These are phyloP conservation scores for Conticribra weissflogii DNA, from an alignment of 108 stramenopile genomes.

Conservation along the genomic window DNA sequence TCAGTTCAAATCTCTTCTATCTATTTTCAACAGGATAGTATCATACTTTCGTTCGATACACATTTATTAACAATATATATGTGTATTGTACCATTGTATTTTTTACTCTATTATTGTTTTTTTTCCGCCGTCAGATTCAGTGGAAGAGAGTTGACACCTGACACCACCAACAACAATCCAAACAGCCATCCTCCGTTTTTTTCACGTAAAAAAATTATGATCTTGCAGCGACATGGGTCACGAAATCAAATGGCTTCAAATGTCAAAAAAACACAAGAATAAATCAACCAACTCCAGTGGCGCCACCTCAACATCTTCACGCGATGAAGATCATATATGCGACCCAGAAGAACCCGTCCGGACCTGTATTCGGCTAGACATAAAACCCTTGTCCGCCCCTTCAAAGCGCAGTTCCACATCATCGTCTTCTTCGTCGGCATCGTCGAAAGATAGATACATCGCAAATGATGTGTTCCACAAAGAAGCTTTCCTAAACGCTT, in stretches of 20 bases:
- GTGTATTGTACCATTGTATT: too few species aligned
- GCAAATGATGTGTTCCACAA: neutral
- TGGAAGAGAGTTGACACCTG: too few species aligned
- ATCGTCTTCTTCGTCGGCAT: neutral
- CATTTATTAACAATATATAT: too few species aligned
- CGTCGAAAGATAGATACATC: neutral
- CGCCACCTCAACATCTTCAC: neutral
- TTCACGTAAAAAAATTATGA: too few species aligned
- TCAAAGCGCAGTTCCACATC: neutral
- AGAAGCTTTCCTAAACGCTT: neutral
- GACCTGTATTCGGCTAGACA: neutral
- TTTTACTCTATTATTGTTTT: too few species aligned
- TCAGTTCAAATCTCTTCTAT: too few species aligned
- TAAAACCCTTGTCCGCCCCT: neutral
- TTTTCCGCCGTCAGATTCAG: too few species aligned
- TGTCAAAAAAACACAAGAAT: neutral
- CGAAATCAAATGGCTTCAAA: neutral
- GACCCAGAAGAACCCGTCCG: neutral
- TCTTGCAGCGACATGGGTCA: too few species aligned
- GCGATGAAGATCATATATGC: neutral
- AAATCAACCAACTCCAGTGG: neutral
- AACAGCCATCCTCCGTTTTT: too few species aligned
- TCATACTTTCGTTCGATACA: too few species aligned
- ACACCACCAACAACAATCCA: too few species aligned
- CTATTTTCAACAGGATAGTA: too few species aligned